phyloP scores from a whole-genome alignment of 768 basidiomycete species.

The Amanita polypyramis region DNA sequence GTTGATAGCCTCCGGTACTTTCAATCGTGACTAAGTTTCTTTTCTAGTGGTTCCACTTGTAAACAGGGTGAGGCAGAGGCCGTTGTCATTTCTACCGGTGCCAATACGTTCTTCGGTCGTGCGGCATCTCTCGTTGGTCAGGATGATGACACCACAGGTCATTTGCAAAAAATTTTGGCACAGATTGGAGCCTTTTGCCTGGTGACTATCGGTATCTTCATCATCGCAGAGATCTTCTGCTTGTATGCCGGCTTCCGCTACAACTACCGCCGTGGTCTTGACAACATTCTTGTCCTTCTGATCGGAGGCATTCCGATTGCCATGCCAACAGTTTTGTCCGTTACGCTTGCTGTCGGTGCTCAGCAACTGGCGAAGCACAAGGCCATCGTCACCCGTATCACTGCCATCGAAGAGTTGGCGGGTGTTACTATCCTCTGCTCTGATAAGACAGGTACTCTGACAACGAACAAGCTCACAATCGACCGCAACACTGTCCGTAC shows the following conservation, averaged over 20 bases:
- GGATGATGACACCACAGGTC: constrained; percentile 96
- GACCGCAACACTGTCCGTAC: constrained; percentile 87
- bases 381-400: constrained; percentile 99
- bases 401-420: constrained; percentile 96
- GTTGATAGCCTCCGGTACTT: constrained; percentile 21
- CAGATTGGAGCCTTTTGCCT: constrained; percentile 98
- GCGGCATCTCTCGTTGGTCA: constrained; percentile 95
- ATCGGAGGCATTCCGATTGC: constrained; percentile 99
- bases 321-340: constrained; percentile 97
- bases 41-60: constrained; percentile 82
- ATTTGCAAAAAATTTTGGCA: constrained; percentile 97
- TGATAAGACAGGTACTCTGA: constrained; percentile 97
- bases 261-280: constrained; percentile 85
- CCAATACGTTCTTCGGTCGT: constrained; percentile 98
- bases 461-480: constrained; percentile 99
- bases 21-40: constrained; percentile 7
- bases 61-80: constrained; percentile 99
- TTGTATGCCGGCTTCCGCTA: constrained; percentile 91
- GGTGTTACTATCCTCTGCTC: constrained; percentile 98
- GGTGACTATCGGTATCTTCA: constrained; percentile 92
- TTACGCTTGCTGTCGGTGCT: constrained; percentile 97
- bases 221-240: constrained; percentile 87
- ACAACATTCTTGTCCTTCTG: constrained; percentile 96
- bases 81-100: constrained; percentile 95
- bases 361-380: constrained; percentile 99